Conservation (phyloP, 2,329 filamentous ascomycete species). For the Metarhizium humberi region DNA sequence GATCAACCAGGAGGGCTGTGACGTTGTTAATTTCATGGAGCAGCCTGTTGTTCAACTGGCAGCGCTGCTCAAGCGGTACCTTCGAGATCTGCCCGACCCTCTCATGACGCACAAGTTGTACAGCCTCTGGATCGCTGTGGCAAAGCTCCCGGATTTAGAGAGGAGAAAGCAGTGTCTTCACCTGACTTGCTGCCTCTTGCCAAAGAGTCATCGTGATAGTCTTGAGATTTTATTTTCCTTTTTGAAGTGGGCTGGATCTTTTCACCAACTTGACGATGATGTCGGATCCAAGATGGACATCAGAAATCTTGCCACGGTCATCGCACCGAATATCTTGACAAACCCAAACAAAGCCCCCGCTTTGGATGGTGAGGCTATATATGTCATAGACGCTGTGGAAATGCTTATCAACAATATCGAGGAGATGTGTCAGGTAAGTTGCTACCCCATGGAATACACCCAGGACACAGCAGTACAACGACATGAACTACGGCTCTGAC, state of each 20-base stretch:
- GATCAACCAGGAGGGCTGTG: slow-evolving; percentile 79
- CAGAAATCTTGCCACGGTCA: slow-evolving; percentile 93
- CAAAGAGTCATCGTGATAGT: slow-evolving; percentile 85
- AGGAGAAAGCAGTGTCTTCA: slow-evolving; percentile 80
- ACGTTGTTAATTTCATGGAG: slow-evolving; percentile 74
- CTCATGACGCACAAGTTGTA: slow-evolving; percentile 93
- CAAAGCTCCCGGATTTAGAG: slow-evolving; percentile 75
- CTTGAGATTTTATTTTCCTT: slow-evolving; percentile 94
- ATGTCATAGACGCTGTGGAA: slow-evolving; percentile 87
- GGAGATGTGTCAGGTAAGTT: slow-evolving; percentile 87
- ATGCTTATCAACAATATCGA: slow-evolving; percentile 88
- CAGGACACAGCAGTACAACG: background rate
- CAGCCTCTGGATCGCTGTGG: slow-evolving; percentile 78
- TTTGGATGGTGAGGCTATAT: slow-evolving; percentile 80
- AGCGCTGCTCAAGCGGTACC: slow-evolving; percentile 87
- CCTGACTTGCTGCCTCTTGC: slow-evolving; percentile 82
- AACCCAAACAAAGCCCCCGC: slow-evolving; percentile 55
- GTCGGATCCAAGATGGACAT: slow-evolving; percentile 98
- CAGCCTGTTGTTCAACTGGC: slow-evolving; percentile 92
- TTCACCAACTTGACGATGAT: slow-evolving; percentile 95
- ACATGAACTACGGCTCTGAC: background rate
- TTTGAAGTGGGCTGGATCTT: slow-evolving; percentile 94
- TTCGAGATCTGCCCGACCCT: slow-evolving; percentile 89
- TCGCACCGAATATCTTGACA: slow-evolving; percentile 89
- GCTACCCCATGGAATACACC: background rate